Evolutionary conservation across 2,329 filamentous ascomycete species (phyloP).

Genomic region (Trichophyton schoenleinii): DNA sequence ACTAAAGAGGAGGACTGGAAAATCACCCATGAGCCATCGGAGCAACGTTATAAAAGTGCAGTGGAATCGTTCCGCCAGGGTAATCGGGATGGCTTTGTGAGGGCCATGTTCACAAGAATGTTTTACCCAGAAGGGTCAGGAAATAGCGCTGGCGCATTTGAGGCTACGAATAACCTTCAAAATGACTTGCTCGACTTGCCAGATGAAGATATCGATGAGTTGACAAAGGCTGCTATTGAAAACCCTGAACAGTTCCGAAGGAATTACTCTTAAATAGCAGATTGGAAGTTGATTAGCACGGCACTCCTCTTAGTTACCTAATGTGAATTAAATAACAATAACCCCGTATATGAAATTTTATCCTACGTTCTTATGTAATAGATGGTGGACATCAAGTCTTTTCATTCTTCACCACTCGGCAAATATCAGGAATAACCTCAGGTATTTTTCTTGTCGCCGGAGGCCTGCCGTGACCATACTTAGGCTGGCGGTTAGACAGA

Average conservation of each 20-base stretch:
- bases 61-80: conserved; percentile 34
- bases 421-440: too few relatives aligned
- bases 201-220: conserved; percentile 17
- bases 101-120: conserved; percentile 43
- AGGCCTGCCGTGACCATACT: too few relatives aligned
- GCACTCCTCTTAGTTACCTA: too few relatives aligned
- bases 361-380: too few relatives aligned
- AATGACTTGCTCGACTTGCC: conserved; percentile 17
- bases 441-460: too few relatives aligned
- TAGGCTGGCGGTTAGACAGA: too few relatives aligned
- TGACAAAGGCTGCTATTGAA: conserved; percentile 6
- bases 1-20: conserved; percentile 50
- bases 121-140: conserved; percentile 37
- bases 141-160: not conserved
- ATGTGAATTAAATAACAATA: too few relatives aligned
- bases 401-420: too few relatives aligned
- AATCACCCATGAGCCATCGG: conserved; percentile 37
- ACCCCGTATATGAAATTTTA: too few relatives aligned
- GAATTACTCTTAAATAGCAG: not conserved
- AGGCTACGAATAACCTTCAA: conserved; percentile 4
- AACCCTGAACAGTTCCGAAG: not conserved
- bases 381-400: too few relatives aligned
- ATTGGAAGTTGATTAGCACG: too few relatives aligned
- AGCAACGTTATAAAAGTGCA: conserved; percentile 40
- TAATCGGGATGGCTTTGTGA: conserved; percentile 34